Evolutionary conservation across 768 basidiomycete species (phyloP), one percentile per base, ranked within the genome.

Genomic region (Termitomyces sp.): DNA sequence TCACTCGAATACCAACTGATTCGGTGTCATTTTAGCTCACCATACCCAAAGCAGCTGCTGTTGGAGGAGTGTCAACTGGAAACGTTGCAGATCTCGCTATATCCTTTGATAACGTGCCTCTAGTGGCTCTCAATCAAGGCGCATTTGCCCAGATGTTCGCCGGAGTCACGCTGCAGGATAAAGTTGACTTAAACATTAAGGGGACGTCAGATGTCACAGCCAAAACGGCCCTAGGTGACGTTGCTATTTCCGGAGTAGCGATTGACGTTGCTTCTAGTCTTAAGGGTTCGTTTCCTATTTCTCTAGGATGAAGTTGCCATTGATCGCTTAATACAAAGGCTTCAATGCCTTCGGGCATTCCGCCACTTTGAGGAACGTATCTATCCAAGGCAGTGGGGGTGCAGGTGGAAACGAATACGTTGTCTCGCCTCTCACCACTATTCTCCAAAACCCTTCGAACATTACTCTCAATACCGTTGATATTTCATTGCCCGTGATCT

Each of bases 31-130:
- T 43, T 52, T 63, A 85, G 84, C 77, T 87, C 39, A 68, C 72
- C 26, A 69, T 88, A 27, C 85, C 87, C 5, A 73, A 68, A 55
- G 70, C 71, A 30, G 62, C 79, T 36, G 78, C 77, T 13, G 72
- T 76, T 44, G 86, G 86, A 44, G 85, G 86, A 0, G 80, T 88
- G 2, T 89, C 88, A 24, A 90, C 87, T 0, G 88, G 89, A 26
- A 87, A 88, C 61, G 55, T 80, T n/a, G 88, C 79, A 4, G 74
- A 81, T 51, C 77, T 90, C 45, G 72, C 74, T 2, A 82, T 90
- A 49, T 73, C 76, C 20, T 89, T 87, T 74, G 67, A 77, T 5
- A 68, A 88, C 53, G 69, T 80, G 37, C 81, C 81, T n/a, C 69
- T 90, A 10, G 73, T 74, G 53, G 80, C 88, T 3, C 73, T 86